Base-by-base conservation (phyloP, 345 rosid species). In the Odontarrhena argentea region DNA sequence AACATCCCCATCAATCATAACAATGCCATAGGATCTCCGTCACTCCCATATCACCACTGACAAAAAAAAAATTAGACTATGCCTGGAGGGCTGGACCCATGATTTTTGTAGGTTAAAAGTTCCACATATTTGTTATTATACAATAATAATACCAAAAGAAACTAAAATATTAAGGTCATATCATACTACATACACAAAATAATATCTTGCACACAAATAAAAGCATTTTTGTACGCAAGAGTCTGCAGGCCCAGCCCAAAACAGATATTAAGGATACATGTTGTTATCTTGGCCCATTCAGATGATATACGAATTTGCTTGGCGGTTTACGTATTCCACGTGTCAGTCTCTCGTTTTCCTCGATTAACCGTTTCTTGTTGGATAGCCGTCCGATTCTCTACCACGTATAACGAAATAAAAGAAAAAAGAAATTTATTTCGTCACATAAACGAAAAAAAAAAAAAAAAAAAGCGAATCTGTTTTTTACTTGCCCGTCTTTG, bases 261-360 rank as follows among this genome's bases (percentile, higher is more conserved):
- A 35, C 3, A 40, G 26, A 55, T 36, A 63, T 24, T 12, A 46
- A 54, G 26, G 8, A 2, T 26, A 22, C 47, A 18, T 60, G 41
- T 42, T 40, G 25, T n/a, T 60, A 60, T 26, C 64, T 52, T 42
- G 54, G 43, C 35, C 61, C 74, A 32, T 9, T 53, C 7, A 18
- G 22, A 18, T 4, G 11, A 10, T 61, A 48, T 38, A 58, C 32
- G 14, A 65, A 55, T 38, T 40, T 48, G 47, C 45, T 71, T 56
- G 60, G 70, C 70, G 76, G 76, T 71, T 71, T 44, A 2, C 55
- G 58, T 18, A n/a, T 42, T 50, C 25, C 76, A 65, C 76, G 55
- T 73, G 71, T 58, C 71, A 34, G 0, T 1, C 12, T 34, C 0
- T 0, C 0, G 1, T 25, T 2, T 18, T 14, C 67, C 1, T 65